phyloP scores from a whole-genome alignment of 2,329 filamentous ascomycete genomes.

The Xylariaceae sp. region DNA sequence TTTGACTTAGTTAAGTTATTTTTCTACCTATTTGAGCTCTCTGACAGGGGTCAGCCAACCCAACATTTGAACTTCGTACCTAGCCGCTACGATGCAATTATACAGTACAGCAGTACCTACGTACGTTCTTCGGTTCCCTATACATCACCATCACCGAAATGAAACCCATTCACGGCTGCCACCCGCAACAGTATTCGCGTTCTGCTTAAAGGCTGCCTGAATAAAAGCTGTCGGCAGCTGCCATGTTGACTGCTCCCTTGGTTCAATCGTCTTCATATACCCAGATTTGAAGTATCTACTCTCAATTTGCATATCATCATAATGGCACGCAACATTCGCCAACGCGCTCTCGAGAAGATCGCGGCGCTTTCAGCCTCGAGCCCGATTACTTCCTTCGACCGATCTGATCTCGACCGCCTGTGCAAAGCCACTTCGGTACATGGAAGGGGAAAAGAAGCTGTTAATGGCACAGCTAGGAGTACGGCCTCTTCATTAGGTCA shows the following conservation, averaged over 20 bases:
- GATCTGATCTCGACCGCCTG: conserved; percentile 68
- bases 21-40: background rate
- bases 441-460: conserved; percentile 50
- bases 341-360: conserved; percentile 69
- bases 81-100: background rate
- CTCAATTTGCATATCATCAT: conserved; percentile 1
- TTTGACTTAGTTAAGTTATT: no score
- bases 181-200: background rate
- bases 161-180: background rate
- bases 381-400: conserved; percentile 61
- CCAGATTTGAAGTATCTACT: background rate
- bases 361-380: conserved; percentile 66
- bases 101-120: no score
- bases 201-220: background rate
- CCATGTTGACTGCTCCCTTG: conserved; percentile 8
- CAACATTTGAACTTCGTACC: no score
- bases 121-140: no score
- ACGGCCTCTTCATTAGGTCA: conserved; percentile 54
- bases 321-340: conserved; percentile 65
- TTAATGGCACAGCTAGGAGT: conserved; percentile 57
- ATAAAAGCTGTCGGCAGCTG: background rate
- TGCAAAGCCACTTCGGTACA: conserved; percentile 63
- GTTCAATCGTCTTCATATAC: conserved; percentile 23
- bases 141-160: background rate
- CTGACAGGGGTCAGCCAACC: conserved; percentile 5